Percentiles rank a stretch among this genome's conserved stretches.
Conservation (phyloP, 2,329 filamentous ascomycete species). For the Diplodia mutila region DNA sequence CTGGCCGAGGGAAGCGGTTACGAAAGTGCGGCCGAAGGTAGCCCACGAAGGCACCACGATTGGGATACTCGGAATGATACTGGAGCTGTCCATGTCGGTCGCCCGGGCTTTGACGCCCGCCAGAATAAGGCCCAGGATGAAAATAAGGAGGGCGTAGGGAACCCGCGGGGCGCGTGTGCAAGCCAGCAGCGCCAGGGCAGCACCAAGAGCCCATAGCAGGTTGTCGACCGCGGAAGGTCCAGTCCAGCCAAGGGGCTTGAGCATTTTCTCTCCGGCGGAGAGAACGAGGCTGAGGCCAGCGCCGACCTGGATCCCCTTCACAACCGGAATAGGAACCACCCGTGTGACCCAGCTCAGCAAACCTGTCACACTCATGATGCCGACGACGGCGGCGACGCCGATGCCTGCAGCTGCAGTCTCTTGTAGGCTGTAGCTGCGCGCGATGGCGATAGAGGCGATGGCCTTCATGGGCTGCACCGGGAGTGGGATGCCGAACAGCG, state of each 20-base stretch:
- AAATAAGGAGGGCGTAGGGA: slow-evolving; percentile 78
- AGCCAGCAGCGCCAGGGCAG: slow-evolving; percentile 71
- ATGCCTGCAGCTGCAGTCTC: slow-evolving; percentile 83
- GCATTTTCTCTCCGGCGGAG: slow-evolving; percentile 71
- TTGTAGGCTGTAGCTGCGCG: slow-evolving; percentile 65
- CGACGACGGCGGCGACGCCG: slow-evolving; percentile 73
- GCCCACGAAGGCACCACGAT: slow-evolving; percentile 49
- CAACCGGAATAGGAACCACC: slow-evolving; percentile 81
- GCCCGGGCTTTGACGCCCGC: slow-evolving; percentile 50
- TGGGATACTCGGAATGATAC: slow-evolving; percentile 47
- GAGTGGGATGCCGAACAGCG: slow-evolving; percentile 82
- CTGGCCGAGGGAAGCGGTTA: slow-evolving; percentile 78
- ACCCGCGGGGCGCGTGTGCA: slow-evolving; percentile 68
- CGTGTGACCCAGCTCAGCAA: slow-evolving; percentile 73
- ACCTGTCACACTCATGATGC: slow-evolving; percentile 78
- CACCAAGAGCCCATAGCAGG: slow-evolving; percentile 72
- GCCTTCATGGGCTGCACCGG: slow-evolving; percentile 88
- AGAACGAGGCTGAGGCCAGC: slow-evolving; percentile 83
- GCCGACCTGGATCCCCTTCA: slow-evolving; percentile 94
- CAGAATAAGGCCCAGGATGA: slow-evolving; percentile 69
- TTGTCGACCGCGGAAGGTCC: slow-evolving; percentile 73
- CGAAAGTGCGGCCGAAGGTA: slow-evolving; percentile 58
- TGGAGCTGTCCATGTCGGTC: slow-evolving; percentile 30
- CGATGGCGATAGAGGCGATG: slow-evolving; percentile 87
- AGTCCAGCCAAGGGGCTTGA: slow-evolving; percentile 71